Evolutionary conservation across 2,329 filamentous ascomycete species (phyloP), one percentile per base, ranked within the genome.

Genomic region (Gliomastix tumulicola): DNA sequence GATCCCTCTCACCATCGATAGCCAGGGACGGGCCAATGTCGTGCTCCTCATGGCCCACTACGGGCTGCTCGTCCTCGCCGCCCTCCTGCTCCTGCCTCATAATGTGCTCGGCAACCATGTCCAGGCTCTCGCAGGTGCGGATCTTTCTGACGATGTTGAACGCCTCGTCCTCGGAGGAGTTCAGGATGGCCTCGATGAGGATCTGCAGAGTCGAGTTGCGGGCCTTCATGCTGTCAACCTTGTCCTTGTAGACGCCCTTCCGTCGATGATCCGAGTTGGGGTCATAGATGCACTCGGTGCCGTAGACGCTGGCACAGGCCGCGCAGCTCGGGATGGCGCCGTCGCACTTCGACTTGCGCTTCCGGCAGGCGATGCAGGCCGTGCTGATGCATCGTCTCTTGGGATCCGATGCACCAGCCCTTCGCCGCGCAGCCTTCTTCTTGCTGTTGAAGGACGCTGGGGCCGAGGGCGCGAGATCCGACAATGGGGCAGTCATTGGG

Each of bases 171-270:
- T 97, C 90, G 16, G 84, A 74, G 32, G 86, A 88, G 58, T 95
- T 96, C 35, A 97, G 69, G 35, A 98, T 88, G 33, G 90, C 88
- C 53, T 96, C 87, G 43, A 97, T 80, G 25, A 97, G 69, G n/a
- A 88, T 88, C 56, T 96, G 87, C 38, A 97, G 68, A 2, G 90
- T 97, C 23, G 87, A 86, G 51, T 82, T 88, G 44, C 80, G 80
- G 17, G 88, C 89, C 63, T 94, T 94, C 57, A 90, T 74, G 53
- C 78, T 87, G 58, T 95, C 89, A 18, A 84, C 79, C 59, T 95
- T 92, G 61, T 95, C 88, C 53, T 90, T 89, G 60, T 97, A 97
- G 34, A 97, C 92, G 41, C 92, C 92, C 59, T 97, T 97, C 35
- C 92, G 82, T 34, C 92, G 84, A 58, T 96, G 89, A 58, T 98